Evolutionary conservation across 2,329 filamentous ascomycete species (phyloP), one percentile per base, ranked within the genome.

Genomic region (Fonsecaea monophora): DNA sequence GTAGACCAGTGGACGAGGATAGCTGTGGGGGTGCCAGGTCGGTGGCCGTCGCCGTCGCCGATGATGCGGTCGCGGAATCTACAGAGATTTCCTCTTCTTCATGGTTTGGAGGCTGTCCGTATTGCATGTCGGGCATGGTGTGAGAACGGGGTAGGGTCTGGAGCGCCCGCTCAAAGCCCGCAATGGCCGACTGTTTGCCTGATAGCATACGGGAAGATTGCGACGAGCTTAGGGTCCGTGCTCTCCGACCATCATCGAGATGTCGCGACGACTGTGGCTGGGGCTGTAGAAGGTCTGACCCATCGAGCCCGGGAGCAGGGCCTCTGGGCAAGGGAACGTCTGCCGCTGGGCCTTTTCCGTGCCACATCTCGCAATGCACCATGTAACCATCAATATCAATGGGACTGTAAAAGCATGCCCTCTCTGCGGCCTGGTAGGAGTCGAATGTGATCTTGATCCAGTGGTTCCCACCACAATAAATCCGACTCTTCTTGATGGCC

Each of bases 381-480:
- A 90, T 77, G 75, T 90, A 84, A 10, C 90, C 90, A 63, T 91
- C 82, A 68, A 94, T 87, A 66, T 84, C 85, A 78, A 92, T 89
- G 0, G 91, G 91, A 60, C 90, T 92, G 62, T 86, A 85, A 75
- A 86, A 90, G 50, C 89, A 80, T 25, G 91, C 91, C 10, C 87
- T 83, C 66, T 91, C 89, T 21, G 90, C 91, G 1, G 90, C 89
- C 71, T 90, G 86, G 57, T 85, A 83, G 50, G 88, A 91, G 78
- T 92, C 91, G 74, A 92, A 94, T 0, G 91, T 94, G 63, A 94
- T 83, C 77, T 93, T 93, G 73, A 97, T 92, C 94, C 94, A 98
- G 82, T 97, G 92, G 72, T 91, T 86, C 53, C 94, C 94, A 58
- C 92, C 91, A 54, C 90, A 90, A 69, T 92, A 93, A 68, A 85